Percentiles rank a stretch among this genome's conserved stretches.
Evolutionary conservation across 257 asterid species (phyloP).

Genomic region (Gentiana dahurica): DNA sequence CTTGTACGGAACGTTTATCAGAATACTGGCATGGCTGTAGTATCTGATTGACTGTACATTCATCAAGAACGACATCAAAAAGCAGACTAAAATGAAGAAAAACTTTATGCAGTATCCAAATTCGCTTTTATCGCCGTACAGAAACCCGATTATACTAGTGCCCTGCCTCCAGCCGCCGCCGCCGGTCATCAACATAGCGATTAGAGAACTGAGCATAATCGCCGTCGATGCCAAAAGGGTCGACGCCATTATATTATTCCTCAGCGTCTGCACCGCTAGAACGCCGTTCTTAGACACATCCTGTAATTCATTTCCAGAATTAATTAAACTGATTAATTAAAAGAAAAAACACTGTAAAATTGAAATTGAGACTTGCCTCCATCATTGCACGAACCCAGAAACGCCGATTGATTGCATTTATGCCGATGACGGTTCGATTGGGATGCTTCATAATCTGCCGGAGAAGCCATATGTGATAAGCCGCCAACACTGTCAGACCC

Average conservation of each 20-base stretch:
- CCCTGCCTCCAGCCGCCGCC: conserved; percentile 8
- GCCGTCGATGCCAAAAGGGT: conserved; percentile 80
- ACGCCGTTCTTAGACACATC: conserved; percentile 61
- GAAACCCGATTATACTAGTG: conserved; percentile 12
- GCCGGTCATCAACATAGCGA: conserved; percentile 63
- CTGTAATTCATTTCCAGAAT: conserved; percentile 13
- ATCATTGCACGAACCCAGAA: conserved; percentile 90
- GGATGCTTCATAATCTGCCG: conserved; percentile 53
- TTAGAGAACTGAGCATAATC: conserved; percentile 72
- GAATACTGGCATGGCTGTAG: conserved; percentile 88
- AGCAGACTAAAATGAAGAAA: conserved; percentile 64
- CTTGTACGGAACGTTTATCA: conserved; percentile 62
- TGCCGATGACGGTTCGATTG: conserved; percentile 65
- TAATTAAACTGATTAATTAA: neutral
- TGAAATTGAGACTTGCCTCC: conserved; percentile 38
- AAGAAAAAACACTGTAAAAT: neutral
- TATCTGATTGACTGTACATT: conserved; percentile 81
- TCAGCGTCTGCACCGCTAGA: conserved; percentile 67
- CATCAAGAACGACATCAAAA: conserved; percentile 62
- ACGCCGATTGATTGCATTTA: conserved; percentile 84
- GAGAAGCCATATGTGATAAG: conserved; percentile 76
- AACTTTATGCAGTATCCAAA: conserved; percentile 47
- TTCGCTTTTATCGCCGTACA: conserved; percentile 31
- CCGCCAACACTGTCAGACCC: conserved; percentile 48
- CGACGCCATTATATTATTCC: conserved; percentile 96